Percentiles rank a stretch among this genome's conserved stretches.
Conservation (phyloP, 2,329 filamentous ascomycete genomes). For the Drechslerella coelobrocha region DNA sequence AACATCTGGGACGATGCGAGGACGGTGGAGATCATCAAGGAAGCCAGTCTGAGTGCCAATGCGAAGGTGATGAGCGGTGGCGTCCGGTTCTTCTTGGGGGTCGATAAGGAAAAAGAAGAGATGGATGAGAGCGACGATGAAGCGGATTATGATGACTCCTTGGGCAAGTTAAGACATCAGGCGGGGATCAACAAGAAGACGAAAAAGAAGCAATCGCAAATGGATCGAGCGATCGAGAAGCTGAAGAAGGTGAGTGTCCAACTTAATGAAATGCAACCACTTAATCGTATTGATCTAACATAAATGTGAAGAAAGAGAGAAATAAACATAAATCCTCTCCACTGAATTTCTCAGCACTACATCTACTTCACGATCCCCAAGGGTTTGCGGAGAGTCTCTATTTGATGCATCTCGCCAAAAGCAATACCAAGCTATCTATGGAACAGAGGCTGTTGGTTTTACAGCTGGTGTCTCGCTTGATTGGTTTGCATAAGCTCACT, state of each 20-base stretch:
- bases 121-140: constrained; percentile 87
- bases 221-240: constrained; percentile 81
- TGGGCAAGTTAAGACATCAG: constrained; percentile 76
- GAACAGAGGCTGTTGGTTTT: constrained; percentile 90
- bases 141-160: constrained; percentile 62
- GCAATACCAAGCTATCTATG: constrained; percentile 81
- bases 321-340: constrained; percentile 87
- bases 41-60: constrained; percentile 85
- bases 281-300: constrained; percentile 24
- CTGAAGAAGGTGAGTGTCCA: constrained; percentile 68
- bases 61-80: constrained; percentile 89
- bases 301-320: constrained; percentile 66
- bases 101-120: constrained; percentile 94
- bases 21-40: constrained; percentile 97
- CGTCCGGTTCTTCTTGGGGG: constrained; percentile 92
- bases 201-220: constrained; percentile 79
- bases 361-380: constrained; percentile 92
- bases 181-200: constrained; percentile 94
- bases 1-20: constrained; percentile 95
- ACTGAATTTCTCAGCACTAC: constrained; percentile 94
- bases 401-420: constrained; percentile 85
- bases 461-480: constrained; percentile 86
- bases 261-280: not conserved
- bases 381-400: constrained; percentile 91
- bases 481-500: constrained; percentile 90